Conservation (phyloP, 73 alveolate genomes). For the Paramecium pentaurelia region DNA sequence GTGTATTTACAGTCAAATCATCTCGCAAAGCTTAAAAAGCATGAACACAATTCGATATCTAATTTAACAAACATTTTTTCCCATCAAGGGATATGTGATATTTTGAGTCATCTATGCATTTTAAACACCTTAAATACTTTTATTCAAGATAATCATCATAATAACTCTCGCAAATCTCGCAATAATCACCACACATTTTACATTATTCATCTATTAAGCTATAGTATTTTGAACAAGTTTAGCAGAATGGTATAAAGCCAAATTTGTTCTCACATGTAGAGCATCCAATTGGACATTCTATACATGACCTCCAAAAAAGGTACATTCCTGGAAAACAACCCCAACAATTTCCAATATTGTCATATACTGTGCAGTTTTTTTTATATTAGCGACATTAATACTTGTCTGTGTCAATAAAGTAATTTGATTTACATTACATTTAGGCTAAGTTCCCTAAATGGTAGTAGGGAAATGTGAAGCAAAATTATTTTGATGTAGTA, state of each 20-base stretch:
- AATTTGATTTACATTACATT: not conserved
- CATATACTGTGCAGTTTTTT: not conserved
- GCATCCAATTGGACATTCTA: not conserved
- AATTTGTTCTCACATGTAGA: not conserved
- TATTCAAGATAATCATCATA: not conserved
- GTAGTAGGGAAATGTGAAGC: not conserved
- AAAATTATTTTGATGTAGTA: no score
- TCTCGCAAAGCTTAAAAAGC: not conserved
- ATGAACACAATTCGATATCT: not conserved
- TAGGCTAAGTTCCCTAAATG: not conserved
- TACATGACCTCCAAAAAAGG: not conserved
- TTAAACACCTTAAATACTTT: not conserved
- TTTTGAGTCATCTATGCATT: not conserved
- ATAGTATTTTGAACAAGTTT: not conserved
- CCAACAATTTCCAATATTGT: not conserved
- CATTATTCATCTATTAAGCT: not conserved
- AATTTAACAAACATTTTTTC: not conserved
- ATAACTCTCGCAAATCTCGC: not conserved
- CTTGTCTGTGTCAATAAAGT: not conserved
- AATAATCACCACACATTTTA: not conserved
- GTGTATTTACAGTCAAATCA: not conserved
- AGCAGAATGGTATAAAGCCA: not conserved
- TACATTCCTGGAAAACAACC: not conserved
- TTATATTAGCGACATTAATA: not conserved
- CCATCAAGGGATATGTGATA: not conserved